phyloP scores from a whole-genome alignment of 345 rosid genomes.

The Viola odorata region DNA sequence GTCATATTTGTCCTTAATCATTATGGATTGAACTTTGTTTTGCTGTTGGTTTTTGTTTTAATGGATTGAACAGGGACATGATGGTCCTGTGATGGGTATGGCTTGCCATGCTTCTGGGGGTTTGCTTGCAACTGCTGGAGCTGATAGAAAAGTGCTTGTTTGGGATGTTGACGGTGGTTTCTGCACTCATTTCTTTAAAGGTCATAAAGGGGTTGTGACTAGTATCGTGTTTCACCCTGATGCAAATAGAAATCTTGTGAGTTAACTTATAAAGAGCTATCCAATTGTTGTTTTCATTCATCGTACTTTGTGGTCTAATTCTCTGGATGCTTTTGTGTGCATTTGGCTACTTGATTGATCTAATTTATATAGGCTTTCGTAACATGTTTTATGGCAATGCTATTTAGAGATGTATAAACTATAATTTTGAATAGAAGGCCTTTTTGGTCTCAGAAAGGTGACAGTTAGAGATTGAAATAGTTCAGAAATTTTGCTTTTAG shows the following conservation, averaged over 20 bases:
- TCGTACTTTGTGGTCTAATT: too few species aligned
- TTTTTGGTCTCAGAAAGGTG: too few species aligned
- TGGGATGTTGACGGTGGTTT: conserved; percentile 99
- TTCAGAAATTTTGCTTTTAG: too few species aligned
- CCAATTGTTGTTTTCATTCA: too few species aligned
- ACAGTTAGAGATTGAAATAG: too few species aligned
- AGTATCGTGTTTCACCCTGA: conserved; percentile 80
- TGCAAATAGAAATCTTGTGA: conserved; percentile 53
- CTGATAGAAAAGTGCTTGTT: conserved; percentile 92
- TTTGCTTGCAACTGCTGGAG: conserved; percentile 91
- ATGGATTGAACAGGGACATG: conserved; percentile 59
- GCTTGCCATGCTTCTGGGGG: conserved; percentile 93
- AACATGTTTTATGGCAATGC: too few species aligned
- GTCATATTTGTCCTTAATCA: background rate
- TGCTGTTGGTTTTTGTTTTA: background rate
- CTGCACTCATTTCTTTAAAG: conserved; percentile 92
- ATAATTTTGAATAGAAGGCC: too few species aligned
- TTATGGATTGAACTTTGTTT: background rate
- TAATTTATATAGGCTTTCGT: too few species aligned
- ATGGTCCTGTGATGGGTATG: conserved; percentile 91
- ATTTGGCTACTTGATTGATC: too few species aligned
- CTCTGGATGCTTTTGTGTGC: too few species aligned
- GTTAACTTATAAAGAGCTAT: conserved; percentile 4
- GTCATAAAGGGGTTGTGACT: conserved; percentile 83
- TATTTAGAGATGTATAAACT: too few species aligned